Base-by-base conservation (phyloP, 2,329 filamentous ascomycete genomes). In the Cylindrodendrum hubeiense region DNA sequence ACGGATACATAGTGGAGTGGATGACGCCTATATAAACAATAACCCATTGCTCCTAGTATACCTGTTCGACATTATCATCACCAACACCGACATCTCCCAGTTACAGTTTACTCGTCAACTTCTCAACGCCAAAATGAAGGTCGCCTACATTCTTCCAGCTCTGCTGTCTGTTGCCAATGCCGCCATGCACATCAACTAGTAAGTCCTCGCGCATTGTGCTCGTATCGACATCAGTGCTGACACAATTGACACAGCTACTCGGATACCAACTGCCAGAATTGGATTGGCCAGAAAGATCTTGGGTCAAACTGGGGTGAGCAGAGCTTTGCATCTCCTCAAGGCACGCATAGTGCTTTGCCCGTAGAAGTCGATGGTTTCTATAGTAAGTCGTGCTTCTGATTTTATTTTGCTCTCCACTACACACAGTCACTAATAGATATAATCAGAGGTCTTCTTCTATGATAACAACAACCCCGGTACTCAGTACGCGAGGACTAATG, bases 261-360 rank as follows among this genome's bases (percentile, higher is more conserved):
- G 30, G 57, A 60, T 37, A 60, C 57, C 39, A 60, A 60, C 57
- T 60, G 57, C 22, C 28, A 60, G 57, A 60, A 60, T 50, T 60
- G 57, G 57, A 60, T 60, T 41, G 41, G 57, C 30, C 57, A 60
- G 49, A 60, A 53, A 39, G 19, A 60, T 33, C 22, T 60, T 41
- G 57, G 57, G 4, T 13, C 39, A 13, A 30, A 30, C 22, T 60
- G 57, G 57, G 50, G 50, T n/a, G 57, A 60, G 5, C 57, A 60
- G 57, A 54, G 28, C 2, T 49, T 60, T 41, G 30, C 57, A 4
- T 39, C 57, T 4, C n/a, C 12, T 8, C n/a, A 47, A 7, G 24
- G 24, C n/a, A 39, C 57, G 4, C 57, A 54, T 24, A 60, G 57
- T 17, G 57, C 50, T 7, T 13, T 54, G 30, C 39, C 57, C n/a